Evolutionary conservation across 1,284 basidiomycete genomes (phyloP).

Genomic region (Trichosporon faecale): DNA sequence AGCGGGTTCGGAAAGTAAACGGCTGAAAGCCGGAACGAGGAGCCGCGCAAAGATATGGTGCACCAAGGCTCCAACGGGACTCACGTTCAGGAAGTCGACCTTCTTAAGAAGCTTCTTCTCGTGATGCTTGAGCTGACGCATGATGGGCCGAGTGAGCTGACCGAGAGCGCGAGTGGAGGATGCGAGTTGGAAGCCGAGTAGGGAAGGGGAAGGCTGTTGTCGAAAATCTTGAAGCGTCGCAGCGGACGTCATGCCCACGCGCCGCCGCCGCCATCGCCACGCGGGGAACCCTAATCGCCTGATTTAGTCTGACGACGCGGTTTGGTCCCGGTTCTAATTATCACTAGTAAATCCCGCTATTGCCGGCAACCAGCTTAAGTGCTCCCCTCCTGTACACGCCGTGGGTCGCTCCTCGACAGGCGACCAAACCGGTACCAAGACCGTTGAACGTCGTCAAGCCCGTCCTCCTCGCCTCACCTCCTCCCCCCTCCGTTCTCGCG

Average conservation of each 20-base stretch:
- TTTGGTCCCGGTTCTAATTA: slow-evolving; percentile 10
- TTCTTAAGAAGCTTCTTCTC: slow-evolving; percentile 93
- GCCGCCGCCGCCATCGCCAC: not conserved
- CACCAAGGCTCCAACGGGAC: slow-evolving; percentile 36
- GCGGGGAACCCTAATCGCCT: slow-evolving; percentile 6
- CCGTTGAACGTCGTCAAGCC: slow-evolving; percentile 6
- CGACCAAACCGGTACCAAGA: slow-evolving; percentile 10
- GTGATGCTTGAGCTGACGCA: slow-evolving; percentile 89
- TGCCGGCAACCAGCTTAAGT: not conserved
- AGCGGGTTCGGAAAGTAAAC: slow-evolving; percentile 2
- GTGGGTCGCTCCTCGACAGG: slow-evolving; percentile 2
- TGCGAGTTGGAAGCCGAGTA: not conserved
- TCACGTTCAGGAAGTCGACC: slow-evolving; percentile 84
- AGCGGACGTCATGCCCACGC: slow-evolving; percentile 13
- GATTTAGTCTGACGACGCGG: not conserved
- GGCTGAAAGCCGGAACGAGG: slow-evolving; percentile 1
- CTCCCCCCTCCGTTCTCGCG: not conserved
- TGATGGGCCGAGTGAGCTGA: slow-evolving; percentile 37
- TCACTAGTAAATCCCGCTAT: slow-evolving; percentile 7
- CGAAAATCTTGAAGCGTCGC: not conserved
- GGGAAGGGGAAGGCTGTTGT: slow-evolving; percentile 8
- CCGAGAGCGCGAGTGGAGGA: not conserved
- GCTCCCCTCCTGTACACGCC: slow-evolving; percentile 1
- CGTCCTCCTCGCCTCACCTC: slow-evolving; percentile 4
- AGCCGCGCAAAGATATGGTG: not conserved